phyloP scores from a whole-genome alignment of 495 filamentous ascomycete species.

The Aspergillus biplanus region DNA sequence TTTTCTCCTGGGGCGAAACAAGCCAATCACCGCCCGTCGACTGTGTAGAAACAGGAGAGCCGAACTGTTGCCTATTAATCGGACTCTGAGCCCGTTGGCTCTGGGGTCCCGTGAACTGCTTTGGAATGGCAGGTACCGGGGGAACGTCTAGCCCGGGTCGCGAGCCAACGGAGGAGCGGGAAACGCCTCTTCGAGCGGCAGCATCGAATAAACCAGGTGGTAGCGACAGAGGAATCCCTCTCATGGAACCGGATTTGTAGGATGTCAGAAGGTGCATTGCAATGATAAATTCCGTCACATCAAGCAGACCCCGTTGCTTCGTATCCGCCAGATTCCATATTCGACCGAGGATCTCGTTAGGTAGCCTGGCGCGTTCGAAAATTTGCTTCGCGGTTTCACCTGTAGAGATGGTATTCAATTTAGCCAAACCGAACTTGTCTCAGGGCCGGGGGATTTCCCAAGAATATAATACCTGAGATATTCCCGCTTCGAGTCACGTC shows the following conservation, averaged over 20 bases:
- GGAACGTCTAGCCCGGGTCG: constrained; percentile 46
- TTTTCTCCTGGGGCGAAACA: constrained; percentile 80
- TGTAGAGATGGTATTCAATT: constrained; percentile 25
- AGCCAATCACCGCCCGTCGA: constrained; percentile 78
- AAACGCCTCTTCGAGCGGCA: constrained; percentile 69
- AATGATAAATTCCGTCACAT: constrained; percentile 91
- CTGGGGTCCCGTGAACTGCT: constrained; percentile 71
- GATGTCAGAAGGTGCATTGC: constrained; percentile 97
- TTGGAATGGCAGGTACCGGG: constrained; percentile 63
- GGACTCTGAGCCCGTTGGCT: constrained; percentile 67
- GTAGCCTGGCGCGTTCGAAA: constrained; percentile 87
- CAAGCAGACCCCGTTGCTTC: constrained; percentile 87
- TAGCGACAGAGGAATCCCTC: constrained; percentile 77
- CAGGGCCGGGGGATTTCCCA: neutral
- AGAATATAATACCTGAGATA: constrained; percentile 64
- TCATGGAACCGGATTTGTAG: constrained; percentile 79
- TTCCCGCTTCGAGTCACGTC: constrained; percentile 69
- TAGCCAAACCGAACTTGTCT: neutral
- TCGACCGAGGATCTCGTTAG: constrained; percentile 85
- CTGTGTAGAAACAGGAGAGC: constrained; percentile 59
- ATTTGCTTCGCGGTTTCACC: constrained; percentile 89
- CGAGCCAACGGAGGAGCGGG: constrained; percentile 51
- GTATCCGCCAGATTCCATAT: constrained; percentile 96
- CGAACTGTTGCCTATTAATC: constrained; percentile 61
- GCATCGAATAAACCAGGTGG: constrained; percentile 91